Evolutionary conservation across 352 stramenopile genomes (phyloP), one percentile per base, ranked within the genome.

Genomic region (Phytophthora sojae): DNA sequence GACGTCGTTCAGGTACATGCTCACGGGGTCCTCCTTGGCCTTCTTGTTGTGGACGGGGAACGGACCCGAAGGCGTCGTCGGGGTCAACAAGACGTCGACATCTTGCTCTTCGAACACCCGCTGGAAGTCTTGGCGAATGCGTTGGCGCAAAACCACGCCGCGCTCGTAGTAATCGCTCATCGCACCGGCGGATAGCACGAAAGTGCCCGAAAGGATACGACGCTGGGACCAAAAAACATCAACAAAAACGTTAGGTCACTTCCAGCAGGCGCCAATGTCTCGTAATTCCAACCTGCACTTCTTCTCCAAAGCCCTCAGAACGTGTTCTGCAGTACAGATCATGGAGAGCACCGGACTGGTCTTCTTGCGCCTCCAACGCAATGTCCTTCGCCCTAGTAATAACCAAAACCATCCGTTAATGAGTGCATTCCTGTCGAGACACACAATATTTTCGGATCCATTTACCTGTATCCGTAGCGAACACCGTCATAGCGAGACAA

Each of bases 401-500:
- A 42, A 17, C 35, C 44, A 65, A 42, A 62, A 61, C n/a, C 47
- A 57, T 63, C 42, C 32, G 5, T 58, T 45, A 39, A 39, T 39
- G 12, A 17, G 9, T 42, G 35, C 14, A n/a, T 44, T 14, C 12
- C 17, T 1, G 11, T 44, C 12, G 5, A n/a, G 6, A n/a, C 9
- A 23, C 15, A 49, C 42, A 12, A n/a, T 23, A 2, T 11, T 49
- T 6, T 1, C 8, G 0, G 6, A 49, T 3, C 4, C 4, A 23
- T 6, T 23, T 72, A 92, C 84, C 85, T 83, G 69, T 92, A 85
- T 39, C 94, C 93, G 47, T 98, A 98, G 57, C 91, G 88, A 57
- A 99, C 92, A 14, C 97, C 97, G 79, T 99, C 97, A 75, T 99
- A 99, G 45, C 97, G 88, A 51, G 94, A 97, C 50, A 99, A 82